A percentile compares a stretch with the other conserved stretches of the same genome.
These are phyloP conservation scores for Fraxinus greggii DNA, from an alignment of 305 asterid species.

Conservation along the genomic window DNA sequence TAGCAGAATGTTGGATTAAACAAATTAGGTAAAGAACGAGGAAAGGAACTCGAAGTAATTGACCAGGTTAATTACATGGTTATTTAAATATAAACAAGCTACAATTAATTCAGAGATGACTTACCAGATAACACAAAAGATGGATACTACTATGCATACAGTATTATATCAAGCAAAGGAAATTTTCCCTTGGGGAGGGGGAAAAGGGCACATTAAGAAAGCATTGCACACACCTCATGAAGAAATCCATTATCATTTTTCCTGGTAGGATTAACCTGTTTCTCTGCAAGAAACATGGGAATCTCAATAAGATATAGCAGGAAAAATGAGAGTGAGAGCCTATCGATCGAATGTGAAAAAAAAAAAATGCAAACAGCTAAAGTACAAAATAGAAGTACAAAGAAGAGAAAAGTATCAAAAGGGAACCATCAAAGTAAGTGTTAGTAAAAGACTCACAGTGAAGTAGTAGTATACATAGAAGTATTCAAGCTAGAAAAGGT, in stretches of 20 bases:
- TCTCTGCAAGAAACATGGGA: slow-evolving; percentile 51
- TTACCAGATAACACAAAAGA: slow-evolving; percentile 14
- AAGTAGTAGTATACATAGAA: background rate
- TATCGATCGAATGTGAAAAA: background rate
- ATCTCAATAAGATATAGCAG: background rate
- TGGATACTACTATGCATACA: background rate
- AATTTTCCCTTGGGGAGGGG: background rate
- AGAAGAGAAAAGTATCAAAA: background rate
- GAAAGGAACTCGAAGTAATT: background rate
- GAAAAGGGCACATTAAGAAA: slow-evolving; percentile 15
- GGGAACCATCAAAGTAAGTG: background rate
- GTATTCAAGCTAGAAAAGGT: background rate
- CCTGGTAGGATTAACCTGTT: slow-evolving; percentile 48
- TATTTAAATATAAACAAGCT: background rate
- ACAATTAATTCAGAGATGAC: background rate
- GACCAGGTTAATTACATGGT: background rate
- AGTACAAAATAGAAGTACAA: background rate
- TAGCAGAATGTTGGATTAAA: slow-evolving; percentile 22
- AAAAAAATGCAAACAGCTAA: background rate
- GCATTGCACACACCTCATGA: slow-evolving; percentile 57
- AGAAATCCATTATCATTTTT: slow-evolving; percentile 69
- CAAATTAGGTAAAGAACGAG: slow-evolving; percentile 8
- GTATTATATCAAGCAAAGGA: slow-evolving; percentile 13
- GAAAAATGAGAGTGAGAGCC: background rate
- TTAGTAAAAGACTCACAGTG: background rate